Base-by-base conservation (phyloP, 75 land plant genomes). In the Cunninghamia lanceolata region DNA sequence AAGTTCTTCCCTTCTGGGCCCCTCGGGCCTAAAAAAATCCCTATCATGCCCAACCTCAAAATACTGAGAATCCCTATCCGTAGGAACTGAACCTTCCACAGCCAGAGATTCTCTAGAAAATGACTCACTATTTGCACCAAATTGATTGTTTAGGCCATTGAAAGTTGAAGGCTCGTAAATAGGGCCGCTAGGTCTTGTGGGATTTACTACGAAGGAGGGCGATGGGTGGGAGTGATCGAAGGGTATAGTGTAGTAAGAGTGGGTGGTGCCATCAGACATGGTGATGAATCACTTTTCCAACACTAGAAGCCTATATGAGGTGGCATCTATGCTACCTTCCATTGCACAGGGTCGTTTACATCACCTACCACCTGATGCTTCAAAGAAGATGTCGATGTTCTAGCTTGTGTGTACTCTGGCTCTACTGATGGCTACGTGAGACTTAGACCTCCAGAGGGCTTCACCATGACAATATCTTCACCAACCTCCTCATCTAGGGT, bases 231-330 rank as follows among this genome's bases (percentile, higher is more conserved):
- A 83, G 84, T 87, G 88, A 83, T 95, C 94, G 0, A 90, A 93
- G 1, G 96, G 95, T n/a, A 95, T 86, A n/a, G 95, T 92, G 54
- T 92, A 92, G 88, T 92, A 93, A 15, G 96, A 89, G 0, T 93
- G 87, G 42, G 91, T 92, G 47, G 85, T 91, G 9, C 96, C 96
- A 66, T 95, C 95, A 25, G 89, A 90, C n/a, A 95, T 87, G 40
- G 89, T 85, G 35, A 93, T 90, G 3, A 92, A 88, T 6, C 96
- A 89, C 25, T 92, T 92, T 15, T 93, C 95, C 28, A 95, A 95
- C 87, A 92, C 93, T 93, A 93, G 88, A 93, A 93, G 3, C 95
- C 96, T 40, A 91, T 93, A 3, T 92, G 30, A 2, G 84, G 86
- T 28, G 63, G n/a, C n/a, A n/a, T n/a, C n/a, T n/a, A n/a, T n/a